Conservation (phyloP, 176 grass and related monocot species). For the bread wheat (Triticum aestivum) region DNA sequence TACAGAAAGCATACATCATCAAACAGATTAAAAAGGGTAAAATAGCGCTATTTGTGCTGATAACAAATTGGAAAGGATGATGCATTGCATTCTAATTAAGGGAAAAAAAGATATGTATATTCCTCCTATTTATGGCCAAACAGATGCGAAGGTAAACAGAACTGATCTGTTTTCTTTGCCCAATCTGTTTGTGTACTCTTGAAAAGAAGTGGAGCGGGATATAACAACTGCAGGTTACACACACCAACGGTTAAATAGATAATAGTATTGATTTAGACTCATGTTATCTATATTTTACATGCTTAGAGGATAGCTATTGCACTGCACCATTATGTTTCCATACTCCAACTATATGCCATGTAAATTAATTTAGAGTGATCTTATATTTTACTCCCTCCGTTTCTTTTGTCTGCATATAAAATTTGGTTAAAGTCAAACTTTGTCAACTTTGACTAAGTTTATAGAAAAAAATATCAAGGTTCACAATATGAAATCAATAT, state of each 20-base stretch:
- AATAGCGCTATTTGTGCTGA: not conserved
- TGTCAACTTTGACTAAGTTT: no score
- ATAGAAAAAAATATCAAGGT: no score
- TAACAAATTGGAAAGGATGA: not conserved
- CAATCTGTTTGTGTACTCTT: not conserved
- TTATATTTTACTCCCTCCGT: not conserved
- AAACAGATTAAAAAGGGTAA: not conserved
- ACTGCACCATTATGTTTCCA: not conserved
- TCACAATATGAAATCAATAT: no score
- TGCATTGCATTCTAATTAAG: not conserved
- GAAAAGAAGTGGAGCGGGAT: not conserved
- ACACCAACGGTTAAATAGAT: not conserved
- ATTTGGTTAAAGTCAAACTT: no score
- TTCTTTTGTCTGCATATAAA: no score
- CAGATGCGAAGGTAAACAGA: not conserved
- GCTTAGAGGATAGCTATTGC: not conserved
- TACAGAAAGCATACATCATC: not conserved
- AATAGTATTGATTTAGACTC: constrained; percentile 7
- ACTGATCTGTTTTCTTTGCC: not conserved
- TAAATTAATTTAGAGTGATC: not conserved
- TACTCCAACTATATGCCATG: constrained; percentile 7
- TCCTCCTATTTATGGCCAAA: not conserved
- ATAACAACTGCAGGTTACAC: not conserved
- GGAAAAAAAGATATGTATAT: not conserved
- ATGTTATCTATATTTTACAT: not conserved